Evolutionary conservation across 805 yeast species (phyloP).

Genomic region (Ogataea nonfermentans): DNA sequence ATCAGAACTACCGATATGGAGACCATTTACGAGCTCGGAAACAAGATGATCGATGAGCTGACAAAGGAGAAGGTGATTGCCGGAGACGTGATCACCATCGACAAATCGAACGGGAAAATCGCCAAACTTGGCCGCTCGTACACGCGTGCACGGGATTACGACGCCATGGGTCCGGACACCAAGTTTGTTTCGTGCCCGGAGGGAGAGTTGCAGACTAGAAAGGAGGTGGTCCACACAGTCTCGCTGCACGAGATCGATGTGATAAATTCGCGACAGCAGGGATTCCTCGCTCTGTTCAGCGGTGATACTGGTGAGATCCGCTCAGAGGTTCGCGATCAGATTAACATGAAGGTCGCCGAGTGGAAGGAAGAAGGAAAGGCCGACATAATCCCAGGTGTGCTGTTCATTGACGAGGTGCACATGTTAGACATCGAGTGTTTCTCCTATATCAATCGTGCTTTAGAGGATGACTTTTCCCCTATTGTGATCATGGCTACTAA

Average conservation of each 20-base stretch:
- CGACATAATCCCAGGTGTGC: conserved; percentile 94
- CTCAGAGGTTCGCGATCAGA: conserved; percentile 71
- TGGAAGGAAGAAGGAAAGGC: conserved; percentile 98
- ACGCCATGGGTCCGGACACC: conserved; percentile 91
- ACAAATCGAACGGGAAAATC: conserved; percentile 96
- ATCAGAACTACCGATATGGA: conserved; percentile 87
- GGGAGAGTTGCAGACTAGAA: conserved; percentile 97
- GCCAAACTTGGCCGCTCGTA: conserved; percentile 98
- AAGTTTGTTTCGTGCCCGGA: conserved; percentile 93
- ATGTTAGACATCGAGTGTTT: conserved; percentile 98
- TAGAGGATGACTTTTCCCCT: conserved; percentile 90
- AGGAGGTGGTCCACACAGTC: conserved; percentile 96
- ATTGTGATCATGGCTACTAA: conserved; percentile 94
- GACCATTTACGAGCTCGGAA: conserved; percentile 65
- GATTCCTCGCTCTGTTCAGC: conserved; percentile 41
- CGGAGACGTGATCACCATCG: conserved; percentile 97
- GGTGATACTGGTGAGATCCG: conserved; percentile 98
- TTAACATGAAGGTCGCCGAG: conserved; percentile 72
- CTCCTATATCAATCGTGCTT: conserved; percentile 89
- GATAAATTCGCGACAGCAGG: conserved; percentile 94
- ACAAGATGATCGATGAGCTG: conserved; percentile 75
- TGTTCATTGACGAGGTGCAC: conserved; percentile 96
- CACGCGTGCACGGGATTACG: conserved; percentile 97
- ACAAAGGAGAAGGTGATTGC: conserved; percentile 89
- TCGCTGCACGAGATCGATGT: conserved; percentile 94